Evolutionary conservation across 2,329 filamentous ascomycete species (phyloP).

Genomic region (Pseudogymnoascus pannorum): DNA sequence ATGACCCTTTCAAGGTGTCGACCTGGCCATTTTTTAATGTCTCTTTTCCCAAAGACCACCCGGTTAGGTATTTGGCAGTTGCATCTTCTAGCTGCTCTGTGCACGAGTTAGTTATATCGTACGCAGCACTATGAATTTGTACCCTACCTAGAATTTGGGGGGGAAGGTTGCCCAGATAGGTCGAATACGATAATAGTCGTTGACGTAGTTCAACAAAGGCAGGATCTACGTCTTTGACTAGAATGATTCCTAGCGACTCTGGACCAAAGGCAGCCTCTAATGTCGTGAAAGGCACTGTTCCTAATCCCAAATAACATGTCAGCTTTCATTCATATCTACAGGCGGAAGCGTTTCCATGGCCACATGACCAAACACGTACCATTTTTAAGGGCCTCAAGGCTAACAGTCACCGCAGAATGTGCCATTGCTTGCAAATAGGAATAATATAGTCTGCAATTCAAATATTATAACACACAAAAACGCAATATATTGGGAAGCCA

Average conservation of each 20-base stretch:
- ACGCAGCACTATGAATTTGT: not conserved
- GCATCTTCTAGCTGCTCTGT: slow-evolving; percentile 51
- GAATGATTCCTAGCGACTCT: slow-evolving; percentile 80
- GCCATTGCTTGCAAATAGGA: slow-evolving; percentile 9
- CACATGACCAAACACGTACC: slow-evolving; percentile 34
- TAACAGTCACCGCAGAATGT: slow-evolving; percentile 40
- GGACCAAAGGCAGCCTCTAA: slow-evolving; percentile 82
- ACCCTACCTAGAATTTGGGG: slow-evolving; percentile 59
- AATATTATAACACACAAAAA: not conserved
- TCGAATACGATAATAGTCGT: slow-evolving; percentile 75
- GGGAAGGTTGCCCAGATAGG: slow-evolving; percentile 78
- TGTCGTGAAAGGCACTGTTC: slow-evolving; percentile 58
- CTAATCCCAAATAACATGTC: slow-evolving; percentile 33
- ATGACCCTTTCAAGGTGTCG: slow-evolving; percentile 75
- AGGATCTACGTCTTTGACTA: slow-evolving; percentile 78
- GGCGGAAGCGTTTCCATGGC: not conserved
- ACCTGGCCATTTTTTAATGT: slow-evolving; percentile 70
- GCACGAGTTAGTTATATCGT: slow-evolving; percentile 13
- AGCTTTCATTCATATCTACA: not conserved
- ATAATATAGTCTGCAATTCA: not conserved
- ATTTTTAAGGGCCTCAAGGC: slow-evolving; percentile 51
- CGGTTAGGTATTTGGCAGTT: slow-evolving; percentile 56
- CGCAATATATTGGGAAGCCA: not conserved
- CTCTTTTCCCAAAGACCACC: slow-evolving; percentile 79
- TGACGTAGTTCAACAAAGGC: slow-evolving; percentile 66